These are phyloP conservation scores for Trametes sp. DNA, from an alignment of 1,284 basidiomycete genomes.

Conservation along the genomic window DNA sequence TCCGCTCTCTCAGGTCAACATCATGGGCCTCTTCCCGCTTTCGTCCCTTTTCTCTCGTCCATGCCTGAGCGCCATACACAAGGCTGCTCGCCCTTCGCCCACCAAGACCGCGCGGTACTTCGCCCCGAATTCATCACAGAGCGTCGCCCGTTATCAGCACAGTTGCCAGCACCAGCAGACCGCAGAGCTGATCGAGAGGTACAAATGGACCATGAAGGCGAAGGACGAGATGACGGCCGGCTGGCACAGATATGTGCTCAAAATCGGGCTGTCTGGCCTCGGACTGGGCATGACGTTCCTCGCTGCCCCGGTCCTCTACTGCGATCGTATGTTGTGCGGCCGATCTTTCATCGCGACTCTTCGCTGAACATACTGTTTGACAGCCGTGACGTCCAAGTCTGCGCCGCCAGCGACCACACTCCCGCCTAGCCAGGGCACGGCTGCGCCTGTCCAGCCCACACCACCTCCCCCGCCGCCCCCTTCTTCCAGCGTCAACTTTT, in stretches of 20 bases:
- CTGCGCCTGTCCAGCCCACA: constrained; percentile 21
- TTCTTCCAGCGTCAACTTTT: constrained; percentile 75
- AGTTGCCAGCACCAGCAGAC: background rate
- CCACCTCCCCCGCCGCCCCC: constrained; percentile 58
- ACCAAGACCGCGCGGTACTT: constrained; percentile 19
- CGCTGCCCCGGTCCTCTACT: constrained; percentile 38
- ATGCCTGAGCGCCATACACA: constrained; percentile 10
- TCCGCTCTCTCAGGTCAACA: background rate
- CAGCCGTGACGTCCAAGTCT: constrained; percentile 19
- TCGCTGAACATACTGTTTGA: background rate
- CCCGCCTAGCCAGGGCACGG: constrained; percentile 10
- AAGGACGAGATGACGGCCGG: background rate
- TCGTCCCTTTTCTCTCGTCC: constrained; percentile 22
- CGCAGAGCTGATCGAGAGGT: background rate
- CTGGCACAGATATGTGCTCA: constrained; percentile 14
- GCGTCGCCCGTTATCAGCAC: constrained; percentile 2
- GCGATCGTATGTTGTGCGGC: constrained; percentile 41
- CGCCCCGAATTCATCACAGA: constrained; percentile 10
- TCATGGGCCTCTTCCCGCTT: constrained; percentile 22
- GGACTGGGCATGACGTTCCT: constrained; percentile 40
- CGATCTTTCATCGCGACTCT: background rate
- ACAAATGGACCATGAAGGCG: background rate
- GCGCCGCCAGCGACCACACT: constrained; percentile 11
- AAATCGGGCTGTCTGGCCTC: constrained; percentile 32
- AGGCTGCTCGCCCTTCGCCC: background rate